Base-by-base conservation (phyloP, 2,329 filamentous ascomycete genomes). In the Aspergillus nomiae region DNA sequence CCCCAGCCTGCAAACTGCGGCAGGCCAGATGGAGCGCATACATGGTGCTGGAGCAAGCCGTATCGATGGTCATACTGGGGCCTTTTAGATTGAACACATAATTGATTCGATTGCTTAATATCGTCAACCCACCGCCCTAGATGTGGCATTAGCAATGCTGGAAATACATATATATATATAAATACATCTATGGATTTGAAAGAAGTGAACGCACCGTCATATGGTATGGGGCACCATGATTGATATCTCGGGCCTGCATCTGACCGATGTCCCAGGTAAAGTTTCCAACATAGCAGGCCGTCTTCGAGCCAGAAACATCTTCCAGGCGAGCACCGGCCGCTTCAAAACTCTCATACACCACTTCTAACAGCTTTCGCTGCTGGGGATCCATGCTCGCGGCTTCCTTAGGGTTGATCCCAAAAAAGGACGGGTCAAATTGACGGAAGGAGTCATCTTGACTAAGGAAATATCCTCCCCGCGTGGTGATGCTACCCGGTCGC, bases 1-100 rank as follows among this genome's bases (percentile, higher is more conserved):
- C 74, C 0, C 64, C 56, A 4, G 11, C 58, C 0, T 61, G 59
- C 0, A 77, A 21, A 0, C 69, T 70, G 8, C 61, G 21, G 34
- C 74, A 78, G 0, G 81, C 81, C 10, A 68, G 65, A 45, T 82
- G 74, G 0, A 83, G 69, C 0, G 77, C 76, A 2, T 78, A 76
- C 0, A 74, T 45, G 0, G 77, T 77, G 0, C 77, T 77, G 0
- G 79, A 80, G 59, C 79, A 81, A 0, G 76, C 78, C 0, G 76
- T 79, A 58, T 80, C 76, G 0, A 71, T 12, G 3, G 51, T 56
- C 6, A 65, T 36, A 11, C 63, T 64, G 4, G 78, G 77, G 0
- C 78, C 78, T 0, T 73, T 70, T 63, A 75, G 72, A 11, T 77
- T 72, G n/a, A 78, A 80, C 26, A 74, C 69, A 53, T 80, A 73